phyloP scores from a whole-genome alignment of 2,329 filamentous ascomycete species.

The Apiospora pterosperma region DNA sequence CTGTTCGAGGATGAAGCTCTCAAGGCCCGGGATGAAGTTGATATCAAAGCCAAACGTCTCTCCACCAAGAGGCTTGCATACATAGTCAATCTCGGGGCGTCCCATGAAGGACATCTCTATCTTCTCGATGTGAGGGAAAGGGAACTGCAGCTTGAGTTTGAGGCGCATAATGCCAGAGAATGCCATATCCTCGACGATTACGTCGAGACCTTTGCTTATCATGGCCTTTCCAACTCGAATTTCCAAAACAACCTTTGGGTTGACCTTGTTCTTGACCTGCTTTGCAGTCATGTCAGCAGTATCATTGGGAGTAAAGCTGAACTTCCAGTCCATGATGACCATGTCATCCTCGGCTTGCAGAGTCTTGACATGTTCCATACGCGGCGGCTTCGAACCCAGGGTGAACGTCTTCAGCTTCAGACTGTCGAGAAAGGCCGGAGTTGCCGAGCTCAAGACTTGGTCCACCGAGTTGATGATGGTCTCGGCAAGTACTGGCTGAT shows the following conservation, averaged over 20 bases:
- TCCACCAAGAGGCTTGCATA: conserved; percentile 94
- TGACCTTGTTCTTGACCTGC: conserved; percentile 92
- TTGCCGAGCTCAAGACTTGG: conserved; percentile 89
- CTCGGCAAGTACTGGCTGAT: conserved; percentile 87
- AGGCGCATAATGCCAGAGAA: conserved; percentile 95
- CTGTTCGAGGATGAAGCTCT: conserved; percentile 91
- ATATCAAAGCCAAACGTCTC: conserved; percentile 97
- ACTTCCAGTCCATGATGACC: conserved; percentile 99
- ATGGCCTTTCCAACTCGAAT: conserved; percentile 93
- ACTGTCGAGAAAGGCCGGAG: conserved; percentile 89
- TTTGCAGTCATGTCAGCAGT: conserved; percentile 84
- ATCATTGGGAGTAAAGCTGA: conserved; percentile 97
- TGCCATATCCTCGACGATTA: conserved; percentile 97
- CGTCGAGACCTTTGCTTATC: conserved; percentile 93
- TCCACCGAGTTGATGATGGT: conserved; percentile 93
- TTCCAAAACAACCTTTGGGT: conserved; percentile 93
- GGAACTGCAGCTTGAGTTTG: conserved; percentile 95
- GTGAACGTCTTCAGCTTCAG: conserved; percentile 91
- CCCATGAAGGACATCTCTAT: conserved; percentile 95
- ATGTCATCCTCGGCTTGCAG: conserved; percentile 93
- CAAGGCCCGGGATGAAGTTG: conserved; percentile 95
- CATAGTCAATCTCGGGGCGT: conserved; percentile 87
- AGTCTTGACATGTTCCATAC: conserved; percentile 96
- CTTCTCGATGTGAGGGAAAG: conserved; percentile 92
- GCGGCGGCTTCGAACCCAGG: conserved; percentile 89